A percentile compares a stretch with the other conserved stretches of the same genome.
These are phyloP conservation scores for Tylopilus felleus DNA, from an alignment of 768 basidiomycete species.

Conservation along the genomic window DNA sequence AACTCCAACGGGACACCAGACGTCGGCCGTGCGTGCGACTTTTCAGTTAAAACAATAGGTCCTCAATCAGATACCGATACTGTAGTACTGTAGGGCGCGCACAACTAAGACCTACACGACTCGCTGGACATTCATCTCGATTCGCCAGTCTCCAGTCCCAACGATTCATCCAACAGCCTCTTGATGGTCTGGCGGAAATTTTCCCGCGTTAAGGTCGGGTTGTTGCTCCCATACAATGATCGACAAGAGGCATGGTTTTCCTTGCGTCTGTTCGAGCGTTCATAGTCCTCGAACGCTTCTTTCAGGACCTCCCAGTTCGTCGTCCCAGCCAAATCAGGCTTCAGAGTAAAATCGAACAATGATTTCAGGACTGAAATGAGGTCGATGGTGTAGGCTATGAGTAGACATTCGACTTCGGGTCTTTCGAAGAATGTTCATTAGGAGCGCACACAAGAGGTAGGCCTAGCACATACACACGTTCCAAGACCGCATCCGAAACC, in stretches of 20 bases:
- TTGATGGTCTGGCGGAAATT: background rate
- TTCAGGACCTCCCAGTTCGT: slow-evolving; percentile 7
- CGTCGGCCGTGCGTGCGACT: too few relatives aligned
- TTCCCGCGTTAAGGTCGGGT: background rate
- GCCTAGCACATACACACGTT: background rate
- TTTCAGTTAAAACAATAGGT: too few relatives aligned
- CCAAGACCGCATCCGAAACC: background rate
- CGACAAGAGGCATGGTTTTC: background rate
- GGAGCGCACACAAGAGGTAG: background rate
- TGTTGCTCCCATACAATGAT: background rate
- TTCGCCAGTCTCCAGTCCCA: background rate
- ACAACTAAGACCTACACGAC: too few relatives aligned
- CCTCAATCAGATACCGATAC: too few relatives aligned
- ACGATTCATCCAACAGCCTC: background rate
- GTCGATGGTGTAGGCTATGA: slow-evolving; percentile 6
- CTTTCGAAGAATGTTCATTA: background rate
- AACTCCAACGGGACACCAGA: too few relatives aligned
- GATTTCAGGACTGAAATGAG: slow-evolving; percentile 1
- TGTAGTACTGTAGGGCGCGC: too few relatives aligned
- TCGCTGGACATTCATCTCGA: background rate
- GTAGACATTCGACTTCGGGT: slow-evolving; percentile 1
- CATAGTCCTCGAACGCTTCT: slow-evolving; percentile 6
- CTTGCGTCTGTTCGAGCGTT: background rate
- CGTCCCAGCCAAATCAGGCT: slow-evolving; percentile 4
- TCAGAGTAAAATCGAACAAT: slow-evolving; percentile 4